A percentile compares a stretch with the other conserved stretches of the same genome.
Evolutionary conservation across 768 basidiomycete genomes (phyloP).

Genomic region (Boletus subparvulus): DNA sequence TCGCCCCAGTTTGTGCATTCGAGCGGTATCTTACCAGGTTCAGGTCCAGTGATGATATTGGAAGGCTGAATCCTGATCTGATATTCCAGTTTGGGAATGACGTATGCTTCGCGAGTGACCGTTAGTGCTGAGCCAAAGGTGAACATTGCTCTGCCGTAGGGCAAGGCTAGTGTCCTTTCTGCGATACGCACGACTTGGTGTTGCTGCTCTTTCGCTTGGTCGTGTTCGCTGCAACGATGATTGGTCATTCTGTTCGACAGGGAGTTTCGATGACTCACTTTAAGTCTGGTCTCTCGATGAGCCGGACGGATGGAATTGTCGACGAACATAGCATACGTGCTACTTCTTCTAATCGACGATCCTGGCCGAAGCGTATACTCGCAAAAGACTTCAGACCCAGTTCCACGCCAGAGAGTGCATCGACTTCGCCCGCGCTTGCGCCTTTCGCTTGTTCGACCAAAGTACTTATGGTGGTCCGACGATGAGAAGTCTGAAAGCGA

Average conservation of each 20-base stretch:
- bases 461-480: slow-evolving; percentile 50
- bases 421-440: slow-evolving; percentile 54
- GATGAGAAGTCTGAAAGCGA: slow-evolving; percentile 45
- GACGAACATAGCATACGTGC: slow-evolving; percentile 88
- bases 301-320: slow-evolving; percentile 60
- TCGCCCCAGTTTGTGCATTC: slow-evolving; percentile 91
- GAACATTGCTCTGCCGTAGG: slow-evolving; percentile 89
- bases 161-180: slow-evolving; percentile 85
- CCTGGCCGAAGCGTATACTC: slow-evolving; percentile 85
- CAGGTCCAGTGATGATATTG: slow-evolving; percentile 62
- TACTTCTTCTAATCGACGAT: slow-evolving; percentile 88
- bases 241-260: not conserved
- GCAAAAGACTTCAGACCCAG: slow-evolving; percentile 72
- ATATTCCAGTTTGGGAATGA: slow-evolving; percentile 78
- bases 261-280: slow-evolving; percentile 45
- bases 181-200: slow-evolving; percentile 76
- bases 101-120: slow-evolving; percentile 75
- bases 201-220: slow-evolving; percentile 84
- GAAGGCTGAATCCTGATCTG: slow-evolving; percentile 71
- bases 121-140: slow-evolving; percentile 81
- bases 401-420: slow-evolving; percentile 68
- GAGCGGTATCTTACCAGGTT: slow-evolving; percentile 65
- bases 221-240: slow-evolving; percentile 65
- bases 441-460: slow-evolving; percentile 51
- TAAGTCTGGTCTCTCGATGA: slow-evolving; percentile 65